Evolutionary conservation across 192 early-diverging fungal genomes (phyloP), one percentile per base, ranked within the genome.

Genomic region (Backusella australiensis): DNA sequence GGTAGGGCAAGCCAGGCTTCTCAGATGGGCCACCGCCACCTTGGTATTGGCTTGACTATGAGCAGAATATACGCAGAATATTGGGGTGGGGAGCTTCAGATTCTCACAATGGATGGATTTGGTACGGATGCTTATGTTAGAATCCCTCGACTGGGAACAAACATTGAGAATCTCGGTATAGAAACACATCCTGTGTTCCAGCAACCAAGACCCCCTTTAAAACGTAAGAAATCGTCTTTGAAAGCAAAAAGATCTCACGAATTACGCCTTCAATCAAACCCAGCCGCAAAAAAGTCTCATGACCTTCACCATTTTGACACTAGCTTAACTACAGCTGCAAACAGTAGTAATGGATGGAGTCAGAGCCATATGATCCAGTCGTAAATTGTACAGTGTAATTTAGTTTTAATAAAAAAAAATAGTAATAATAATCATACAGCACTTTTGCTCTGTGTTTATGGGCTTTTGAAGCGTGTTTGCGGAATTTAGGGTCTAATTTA

Each of bases 21-120:
- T 17, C 41, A 70, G 29, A 41, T 49, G 46, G 80, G 67, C 19
- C 76, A 53, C 42, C 71, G 72, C 39, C 84, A 56, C 78, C 79
- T 96, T 67, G 97, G 97, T n/a, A 91, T 97, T 69, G 97, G 97
- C 0, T 80, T 97, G 81, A 93, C 95, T 0, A 93, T 99, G 92
- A 93, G 92, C 65, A 86, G 91, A 66, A 92, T 97, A 29, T 99
- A 97, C 85, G 93, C 94, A 3, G 93, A 96, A 80, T 99, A 98
- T 78, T 99, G 96, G 97, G 96, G 96, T 23, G 97, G 97, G 6
- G 87, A 87, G 26, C 86, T 99, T 36, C 89, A 89, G 23, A 82
- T 97, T 8, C 87, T 90, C 36, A 89, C 91, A 6, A 90, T 97
- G 92, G 90, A 94, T 52, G 96, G 95, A 4, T 94, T 91, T 71